A percentile compares a stretch with the other conserved stretches of the same genome.
These are phyloP conservation scores for Phytophthora quininea DNA, from an alignment of 352 stramenopile genomes.

Conservation along the genomic window DNA sequence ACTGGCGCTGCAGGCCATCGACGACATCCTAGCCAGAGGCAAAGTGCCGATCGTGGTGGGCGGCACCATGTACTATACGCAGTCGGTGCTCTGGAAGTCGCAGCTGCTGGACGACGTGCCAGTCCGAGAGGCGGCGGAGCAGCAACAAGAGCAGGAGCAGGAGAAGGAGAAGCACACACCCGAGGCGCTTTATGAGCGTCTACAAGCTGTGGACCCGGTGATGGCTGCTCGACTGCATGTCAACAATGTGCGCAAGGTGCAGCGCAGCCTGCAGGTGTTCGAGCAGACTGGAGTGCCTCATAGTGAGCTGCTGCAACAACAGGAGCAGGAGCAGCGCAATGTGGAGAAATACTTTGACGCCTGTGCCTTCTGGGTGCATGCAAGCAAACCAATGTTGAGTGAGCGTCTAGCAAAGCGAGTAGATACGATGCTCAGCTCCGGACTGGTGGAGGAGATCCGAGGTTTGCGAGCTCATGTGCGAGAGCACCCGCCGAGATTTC, in stretches of 20 bases:
- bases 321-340: conserved; percentile 52
- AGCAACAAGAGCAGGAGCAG: background rate
- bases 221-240: conserved; percentile 85
- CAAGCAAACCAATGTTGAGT: conserved; percentile 64
- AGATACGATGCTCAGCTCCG: conserved; percentile 79
- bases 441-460: conserved; percentile 84
- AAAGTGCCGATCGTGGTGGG: conserved; percentile 92
- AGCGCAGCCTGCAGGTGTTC: conserved; percentile 86
- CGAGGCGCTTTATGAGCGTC: conserved; percentile 62
- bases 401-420: conserved; percentile 74
- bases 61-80: conserved; percentile 94
- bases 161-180: conserved; percentile 34
- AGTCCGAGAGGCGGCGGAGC: conserved; percentile 11
- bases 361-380: conserved; percentile 87
- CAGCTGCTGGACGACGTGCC: conserved; percentile 84
- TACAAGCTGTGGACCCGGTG: conserved; percentile 79
- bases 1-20: conserved; percentile 72
- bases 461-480: conserved; percentile 53
- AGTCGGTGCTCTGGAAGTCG: conserved; percentile 89
- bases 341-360: conserved; percentile 78
- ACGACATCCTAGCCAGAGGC: conserved; percentile 84
- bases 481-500: conserved; percentile 48
- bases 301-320: conserved; percentile 68
- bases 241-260: conserved; percentile 88
- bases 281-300: conserved; percentile 79